Base-by-base conservation (phyloP, 805 yeast species). In the Vanderwaltozyma tropicalis region DNA sequence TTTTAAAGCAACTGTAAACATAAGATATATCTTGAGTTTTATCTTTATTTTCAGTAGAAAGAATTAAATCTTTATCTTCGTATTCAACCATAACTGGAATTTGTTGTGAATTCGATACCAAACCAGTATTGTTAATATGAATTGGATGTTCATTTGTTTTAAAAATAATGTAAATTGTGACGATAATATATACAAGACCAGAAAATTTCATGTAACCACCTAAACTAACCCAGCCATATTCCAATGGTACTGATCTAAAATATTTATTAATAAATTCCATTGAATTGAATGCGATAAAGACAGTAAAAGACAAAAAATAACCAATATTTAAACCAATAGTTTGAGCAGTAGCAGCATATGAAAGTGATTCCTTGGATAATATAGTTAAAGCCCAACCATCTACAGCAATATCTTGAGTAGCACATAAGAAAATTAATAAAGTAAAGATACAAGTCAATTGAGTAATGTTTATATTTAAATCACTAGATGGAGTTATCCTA, bases 301-400 rank as follows among this genome's bases (percentile, higher is more conserved):
- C 82, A 0, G 98, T 92, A 57, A 92, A 92, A 7, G 94, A 80
- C 42, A 82, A 61, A 55, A 92, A 92, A 55, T 89, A 92, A 17
- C 98, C 98, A 3, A 89, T 71, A 62, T 92, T 92, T 43, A 92
- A 69, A 0, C 98, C 98, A 32, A 92, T 76, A 0, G 98, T 92
- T 61, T 92, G 98, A 0, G 98, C 98, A 0, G 98, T 92, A 4
- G 95, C 84, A 0, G 98, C 97, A 64, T 77, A 92, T 14, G 94
- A 78, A 43, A 92, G 67, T 12, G 94, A 80, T 20, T 74, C 74
- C 19, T 78, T 77, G 14, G 88, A 76, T 37, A 92, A 66, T 28
- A 89, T 76, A 1, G 96, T 92, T 52, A 92, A 64, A 0, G 97
- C 96, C 98, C 98, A 92, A 10, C 98, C 97, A 63, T 92, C 98